Evolutionary conservation across 23 red algal genomes (phyloP).

Genomic region (Gracilariopsis chorda): DNA sequence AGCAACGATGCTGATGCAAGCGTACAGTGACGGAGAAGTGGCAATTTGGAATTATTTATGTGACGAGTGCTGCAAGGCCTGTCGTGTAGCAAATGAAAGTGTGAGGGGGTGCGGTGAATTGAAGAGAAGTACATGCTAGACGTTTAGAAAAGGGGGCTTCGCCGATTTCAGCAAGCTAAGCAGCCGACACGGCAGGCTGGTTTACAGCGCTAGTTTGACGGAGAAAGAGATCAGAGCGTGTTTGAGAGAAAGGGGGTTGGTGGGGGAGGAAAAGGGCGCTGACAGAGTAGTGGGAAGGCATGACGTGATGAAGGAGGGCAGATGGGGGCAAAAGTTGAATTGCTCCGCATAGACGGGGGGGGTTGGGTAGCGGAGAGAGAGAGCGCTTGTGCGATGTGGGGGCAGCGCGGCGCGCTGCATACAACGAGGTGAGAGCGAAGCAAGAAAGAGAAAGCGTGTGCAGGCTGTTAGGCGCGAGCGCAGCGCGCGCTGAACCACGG

Average conservation of each 20-base stretch:
- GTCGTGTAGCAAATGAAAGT: too few species aligned
- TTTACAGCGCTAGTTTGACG: neutral
- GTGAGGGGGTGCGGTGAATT: too few species aligned
- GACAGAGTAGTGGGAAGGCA: too few species aligned
- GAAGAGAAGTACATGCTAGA: neutral
- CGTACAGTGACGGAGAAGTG: neutral
- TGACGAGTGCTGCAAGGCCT: too few species aligned
- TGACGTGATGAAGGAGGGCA: neutral
- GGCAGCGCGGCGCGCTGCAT: neutral
- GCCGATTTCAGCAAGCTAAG: neutral
- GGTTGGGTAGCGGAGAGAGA: neutral
- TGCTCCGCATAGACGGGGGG: neutral
- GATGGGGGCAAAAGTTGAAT: neutral
- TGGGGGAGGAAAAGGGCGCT: neutral
- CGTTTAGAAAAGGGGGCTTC: neutral
- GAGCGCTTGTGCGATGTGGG: neutral
- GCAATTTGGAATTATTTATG: neutral
- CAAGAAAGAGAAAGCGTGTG: neutral
- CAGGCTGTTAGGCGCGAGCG: neutral
- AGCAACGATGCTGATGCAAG: constrained; percentile 16
- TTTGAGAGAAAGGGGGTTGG: neutral
- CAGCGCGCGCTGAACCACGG: neutral
- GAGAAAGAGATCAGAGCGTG: neutral
- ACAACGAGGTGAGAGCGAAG: neutral
- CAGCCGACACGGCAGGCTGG: neutral